Evolutionary conservation across 73 alveolate genomes (phyloP).

Genomic region (Chromera velia): DNA sequence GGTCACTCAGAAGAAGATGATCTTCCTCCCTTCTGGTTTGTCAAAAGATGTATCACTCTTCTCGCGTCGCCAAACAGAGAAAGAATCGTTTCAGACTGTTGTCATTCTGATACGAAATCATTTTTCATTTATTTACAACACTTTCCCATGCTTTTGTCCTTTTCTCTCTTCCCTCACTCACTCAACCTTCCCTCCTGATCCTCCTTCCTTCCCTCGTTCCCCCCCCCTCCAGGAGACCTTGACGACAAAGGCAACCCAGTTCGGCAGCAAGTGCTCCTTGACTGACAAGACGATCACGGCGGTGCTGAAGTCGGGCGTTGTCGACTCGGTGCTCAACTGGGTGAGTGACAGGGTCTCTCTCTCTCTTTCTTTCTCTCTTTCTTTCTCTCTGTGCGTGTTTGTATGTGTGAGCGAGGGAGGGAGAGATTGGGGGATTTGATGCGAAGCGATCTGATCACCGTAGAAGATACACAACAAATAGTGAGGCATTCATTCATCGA

Average conservation of each 20-base stretch:
- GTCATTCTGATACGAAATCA: too few species aligned
- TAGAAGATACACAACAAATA: constrained; percentile 48
- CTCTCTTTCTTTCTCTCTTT: constrained; percentile 9
- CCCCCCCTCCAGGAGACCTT: constrained; percentile 68
- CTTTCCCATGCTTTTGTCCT: too few species aligned
- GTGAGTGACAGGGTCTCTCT: constrained; percentile 49
- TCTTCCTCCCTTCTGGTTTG: too few species aligned
- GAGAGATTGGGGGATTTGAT: background rate
- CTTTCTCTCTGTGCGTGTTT: background rate
- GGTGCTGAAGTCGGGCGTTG: constrained; percentile 69
- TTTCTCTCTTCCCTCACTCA: too few species aligned
- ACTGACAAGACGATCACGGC: constrained; percentile 77
- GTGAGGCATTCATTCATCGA: background rate
- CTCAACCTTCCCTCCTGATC: background rate
- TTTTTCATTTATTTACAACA: too few species aligned
- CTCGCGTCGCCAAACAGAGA: too few species aligned
- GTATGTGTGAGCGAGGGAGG: background rate
- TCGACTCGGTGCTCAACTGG: constrained; percentile 64
- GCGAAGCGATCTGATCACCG: constrained; percentile 31
- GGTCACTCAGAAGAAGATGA: too few species aligned
- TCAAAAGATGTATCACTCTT: too few species aligned
- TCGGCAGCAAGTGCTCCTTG: constrained; percentile 87
- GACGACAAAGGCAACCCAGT: constrained; percentile 75
- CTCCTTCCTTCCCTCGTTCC: background rate
- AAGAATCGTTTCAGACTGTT: too few species aligned